phyloP scores from a whole-genome alignment of 2,329 filamentous ascomycete species.

The Pseudogymnoascus sp. region DNA sequence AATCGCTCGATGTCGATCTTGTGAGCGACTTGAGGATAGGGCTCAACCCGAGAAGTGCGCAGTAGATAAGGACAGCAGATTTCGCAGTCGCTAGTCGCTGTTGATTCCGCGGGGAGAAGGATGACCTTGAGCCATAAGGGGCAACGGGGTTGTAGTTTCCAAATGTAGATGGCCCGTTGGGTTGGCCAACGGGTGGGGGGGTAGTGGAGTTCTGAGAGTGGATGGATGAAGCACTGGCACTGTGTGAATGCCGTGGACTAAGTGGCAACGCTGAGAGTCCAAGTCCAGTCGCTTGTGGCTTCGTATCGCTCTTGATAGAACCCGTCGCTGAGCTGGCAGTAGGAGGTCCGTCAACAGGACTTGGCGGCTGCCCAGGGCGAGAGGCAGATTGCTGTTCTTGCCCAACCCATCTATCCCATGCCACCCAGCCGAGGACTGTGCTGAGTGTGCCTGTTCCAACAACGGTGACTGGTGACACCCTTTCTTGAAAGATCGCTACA shows the following conservation, averaged over 20 bases:
- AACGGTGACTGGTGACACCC: slow-evolving; percentile 82
- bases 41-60: slow-evolving; percentile 80
- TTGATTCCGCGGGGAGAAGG: slow-evolving; percentile 37
- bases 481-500: slow-evolving; percentile 76
- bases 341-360: not conserved
- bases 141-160: slow-evolving; percentile 21
- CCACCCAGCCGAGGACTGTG: slow-evolving; percentile 78
- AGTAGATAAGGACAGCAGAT: slow-evolving; percentile 88
- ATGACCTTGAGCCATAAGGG: slow-evolving; percentile 37
- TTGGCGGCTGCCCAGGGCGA: slow-evolving; percentile 6
- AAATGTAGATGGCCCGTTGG: slow-evolving; percentile 26
- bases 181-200: slow-evolving; percentile 17
- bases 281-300: slow-evolving; percentile 35
- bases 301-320: slow-evolving; percentile 16
- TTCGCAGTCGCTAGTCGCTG: slow-evolving; percentile 75
- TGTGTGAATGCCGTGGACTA: slow-evolving; percentile 39
- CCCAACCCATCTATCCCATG: slow-evolving; percentile 88
- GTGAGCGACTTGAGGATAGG: slow-evolving; percentile 97
- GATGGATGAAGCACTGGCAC: slow-evolving; percentile 49
- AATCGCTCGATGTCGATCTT: slow-evolving; percentile 81
- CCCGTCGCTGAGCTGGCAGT: not conserved
- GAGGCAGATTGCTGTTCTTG: slow-evolving; percentile 47
- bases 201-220: slow-evolving; percentile 33
- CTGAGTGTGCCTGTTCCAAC: slow-evolving; percentile 76
- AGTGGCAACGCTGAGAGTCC: slow-evolving; percentile 28